Evolutionary conservation across 768 basidiomycete genomes (phyloP).

Genomic region (Auricularia cornea): DNA sequence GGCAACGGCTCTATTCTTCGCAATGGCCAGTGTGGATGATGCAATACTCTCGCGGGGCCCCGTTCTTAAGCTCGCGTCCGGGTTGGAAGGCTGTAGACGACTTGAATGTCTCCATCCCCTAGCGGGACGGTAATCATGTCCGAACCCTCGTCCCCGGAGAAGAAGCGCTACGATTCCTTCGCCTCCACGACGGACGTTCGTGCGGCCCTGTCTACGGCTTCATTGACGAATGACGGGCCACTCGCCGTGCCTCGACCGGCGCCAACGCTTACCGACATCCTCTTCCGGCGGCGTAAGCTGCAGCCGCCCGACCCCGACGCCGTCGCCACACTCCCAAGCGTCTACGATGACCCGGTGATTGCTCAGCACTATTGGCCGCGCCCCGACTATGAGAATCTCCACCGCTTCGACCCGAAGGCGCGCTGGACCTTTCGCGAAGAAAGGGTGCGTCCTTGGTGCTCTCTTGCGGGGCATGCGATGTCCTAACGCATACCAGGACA

Average conservation of each 20-base stretch:
- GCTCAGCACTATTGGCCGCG: slow-evolving; percentile 46
- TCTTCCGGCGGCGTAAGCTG: neutral
- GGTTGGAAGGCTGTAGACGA: neutral
- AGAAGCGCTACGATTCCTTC: neutral
- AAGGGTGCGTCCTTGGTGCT: slow-evolving; percentile 26
- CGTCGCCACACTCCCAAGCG: slow-evolving; percentile 53
- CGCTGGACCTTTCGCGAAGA: slow-evolving; percentile 71
- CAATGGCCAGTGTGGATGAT: no score
- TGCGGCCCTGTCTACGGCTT: neutral
- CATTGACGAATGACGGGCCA: neutral
- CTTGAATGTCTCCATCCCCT: neutral
- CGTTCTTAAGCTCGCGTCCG: no score
- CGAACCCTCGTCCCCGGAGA: neutral
- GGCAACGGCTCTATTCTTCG: no score
- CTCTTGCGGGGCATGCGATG: neutral
- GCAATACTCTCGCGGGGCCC: no score
- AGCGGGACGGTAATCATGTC: neutral
- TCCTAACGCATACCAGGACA: slow-evolving; percentile 21
- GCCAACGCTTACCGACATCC: neutral
- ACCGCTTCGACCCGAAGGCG: slow-evolving; percentile 55
- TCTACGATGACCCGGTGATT: slow-evolving; percentile 49
- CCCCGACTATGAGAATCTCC: slow-evolving; percentile 47
- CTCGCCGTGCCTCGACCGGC: neutral
- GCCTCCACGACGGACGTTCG: neutral
- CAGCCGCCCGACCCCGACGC: slow-evolving; percentile 32